Evolutionary conservation across 1,284 basidiomycete genomes (phyloP).

Genomic region (Ustilago vetiveriae): DNA sequence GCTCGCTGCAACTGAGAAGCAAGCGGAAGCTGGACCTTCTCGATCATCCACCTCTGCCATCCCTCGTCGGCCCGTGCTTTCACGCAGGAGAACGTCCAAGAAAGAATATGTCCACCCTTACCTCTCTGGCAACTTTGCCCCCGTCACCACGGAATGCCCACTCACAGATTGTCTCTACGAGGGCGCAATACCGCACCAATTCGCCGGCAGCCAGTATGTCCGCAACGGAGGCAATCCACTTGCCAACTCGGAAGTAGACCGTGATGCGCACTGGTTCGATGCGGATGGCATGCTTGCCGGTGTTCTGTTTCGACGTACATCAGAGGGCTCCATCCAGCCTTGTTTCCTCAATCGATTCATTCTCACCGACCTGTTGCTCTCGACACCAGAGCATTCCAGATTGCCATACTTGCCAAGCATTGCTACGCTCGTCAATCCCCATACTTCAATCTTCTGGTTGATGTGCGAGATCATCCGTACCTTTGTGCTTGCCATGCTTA

Average conservation of each 20-base stretch:
- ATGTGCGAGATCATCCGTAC: conserved; percentile 68
- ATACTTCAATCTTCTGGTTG: conserved; percentile 67
- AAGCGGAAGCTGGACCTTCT: conserved; percentile 14
- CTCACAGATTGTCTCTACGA: conserved; percentile 60
- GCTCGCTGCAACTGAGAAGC: no score
- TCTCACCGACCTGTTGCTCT: conserved; percentile 67
- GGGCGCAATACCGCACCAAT: conserved; percentile 63
- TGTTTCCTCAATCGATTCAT: conserved; percentile 68
- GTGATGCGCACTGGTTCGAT: conserved; percentile 67
- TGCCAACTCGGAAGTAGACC: conserved; percentile 46
- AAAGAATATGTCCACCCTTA: conserved; percentile 63
- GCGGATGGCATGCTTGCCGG: conserved; percentile 70
- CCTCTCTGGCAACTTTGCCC: conserved; percentile 66
- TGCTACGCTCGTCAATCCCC: conserved; percentile 70
- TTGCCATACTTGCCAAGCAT: conserved; percentile 70
- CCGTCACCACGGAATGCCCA: conserved; percentile 61
- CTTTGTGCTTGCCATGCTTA: conserved; percentile 56
- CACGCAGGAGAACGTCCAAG: conserved; percentile 34
- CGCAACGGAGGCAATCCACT: conserved; percentile 71
- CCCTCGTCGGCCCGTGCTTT: conserved; percentile 31
- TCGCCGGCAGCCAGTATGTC: conserved; percentile 68
- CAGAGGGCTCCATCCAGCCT: conserved; percentile 50
- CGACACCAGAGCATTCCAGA: conserved; percentile 50
- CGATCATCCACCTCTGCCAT: conserved; percentile 1
- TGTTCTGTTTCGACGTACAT: conserved; percentile 68